Percentiles rank a stretch among this genome's conserved stretches.
These are phyloP conservation scores for Calamus simplicifolius DNA, from an alignment of 176 grass and related monocot genomes.

Conservation along the genomic window DNA sequence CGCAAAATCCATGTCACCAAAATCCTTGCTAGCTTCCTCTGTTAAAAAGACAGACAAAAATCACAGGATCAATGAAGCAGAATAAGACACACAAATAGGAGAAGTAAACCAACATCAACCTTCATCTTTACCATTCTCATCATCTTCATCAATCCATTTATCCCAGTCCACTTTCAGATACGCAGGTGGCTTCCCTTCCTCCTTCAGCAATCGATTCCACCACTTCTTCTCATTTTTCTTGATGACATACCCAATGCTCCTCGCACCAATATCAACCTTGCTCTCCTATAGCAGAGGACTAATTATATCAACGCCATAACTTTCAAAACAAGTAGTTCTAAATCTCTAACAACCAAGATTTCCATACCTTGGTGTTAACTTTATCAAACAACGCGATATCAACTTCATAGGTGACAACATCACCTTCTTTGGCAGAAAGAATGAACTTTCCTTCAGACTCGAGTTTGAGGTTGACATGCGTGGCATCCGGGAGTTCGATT, in stretches of 20 bases:
- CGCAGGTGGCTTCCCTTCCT: constrained; percentile 14
- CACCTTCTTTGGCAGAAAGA: constrained; percentile 3
- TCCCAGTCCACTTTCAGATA: constrained; percentile 16
- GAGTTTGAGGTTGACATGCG: constrained; percentile 15
- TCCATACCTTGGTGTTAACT: constrained; percentile 12
- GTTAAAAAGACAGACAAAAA: neutral
- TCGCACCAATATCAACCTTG: neutral
- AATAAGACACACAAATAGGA: neutral
- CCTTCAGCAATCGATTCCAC: constrained; percentile 16
- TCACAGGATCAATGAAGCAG: neutral
- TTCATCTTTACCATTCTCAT: no score
- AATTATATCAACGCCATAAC: no score
- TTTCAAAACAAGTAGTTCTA: no score
- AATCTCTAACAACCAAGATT: no score
- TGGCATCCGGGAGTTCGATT: constrained; percentile 14
- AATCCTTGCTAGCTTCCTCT: neutral
- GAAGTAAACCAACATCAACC: no score
- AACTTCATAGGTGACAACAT: neutral
- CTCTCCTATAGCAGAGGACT: constrained; percentile 1
- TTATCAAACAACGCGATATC: constrained; percentile 14
- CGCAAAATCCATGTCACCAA: constrained; percentile 7
- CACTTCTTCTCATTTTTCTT: constrained; percentile 22
- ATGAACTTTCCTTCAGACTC: constrained; percentile 12
- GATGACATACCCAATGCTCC: constrained; percentile 2
- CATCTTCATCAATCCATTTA: constrained; percentile 17